Evolutionary conservation across 768 basidiomycete species (phyloP).

Genomic region (Hypholoma sublateritium): DNA sequence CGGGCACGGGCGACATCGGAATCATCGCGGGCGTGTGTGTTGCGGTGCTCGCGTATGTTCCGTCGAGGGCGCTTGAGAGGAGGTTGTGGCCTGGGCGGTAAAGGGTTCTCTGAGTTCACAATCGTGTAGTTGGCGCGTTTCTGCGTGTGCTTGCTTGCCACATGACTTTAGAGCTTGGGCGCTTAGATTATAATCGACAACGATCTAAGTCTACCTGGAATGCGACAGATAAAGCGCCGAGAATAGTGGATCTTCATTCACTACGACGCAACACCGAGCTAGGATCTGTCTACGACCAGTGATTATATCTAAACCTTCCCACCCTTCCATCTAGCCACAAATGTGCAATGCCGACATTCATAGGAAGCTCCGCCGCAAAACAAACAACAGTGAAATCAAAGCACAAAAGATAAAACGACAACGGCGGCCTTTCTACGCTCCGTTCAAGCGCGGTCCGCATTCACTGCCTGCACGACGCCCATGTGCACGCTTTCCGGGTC

Average conservation of each 20-base stretch:
- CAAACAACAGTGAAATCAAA: background rate
- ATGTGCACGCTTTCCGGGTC: conserved; percentile 13
- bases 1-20: conserved; percentile 68
- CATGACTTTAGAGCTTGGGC: no score
- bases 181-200: no score
- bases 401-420: background rate
- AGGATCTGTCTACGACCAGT: no score
- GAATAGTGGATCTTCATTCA: no score
- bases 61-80: conserved; percentile 42
- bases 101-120: background rate
- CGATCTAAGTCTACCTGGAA: no score
- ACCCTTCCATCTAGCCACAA: background rate
- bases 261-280: no score
- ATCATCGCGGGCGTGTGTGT: conserved; percentile 58
- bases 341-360: background rate
- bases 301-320: no score
- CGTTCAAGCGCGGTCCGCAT: conserved; percentile 5
- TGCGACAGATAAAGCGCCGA: no score
- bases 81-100: conserved; percentile 18
- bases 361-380: background rate
- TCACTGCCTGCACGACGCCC: conserved; percentile 18
- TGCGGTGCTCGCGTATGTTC: conserved; percentile 46
- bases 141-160: no score
- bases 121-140: no score
- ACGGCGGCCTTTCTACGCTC: background rate